These are phyloP conservation scores for Phytopythium mirpurense DNA, from an alignment of 352 stramenopile genomes.

Conservation along the genomic window DNA sequence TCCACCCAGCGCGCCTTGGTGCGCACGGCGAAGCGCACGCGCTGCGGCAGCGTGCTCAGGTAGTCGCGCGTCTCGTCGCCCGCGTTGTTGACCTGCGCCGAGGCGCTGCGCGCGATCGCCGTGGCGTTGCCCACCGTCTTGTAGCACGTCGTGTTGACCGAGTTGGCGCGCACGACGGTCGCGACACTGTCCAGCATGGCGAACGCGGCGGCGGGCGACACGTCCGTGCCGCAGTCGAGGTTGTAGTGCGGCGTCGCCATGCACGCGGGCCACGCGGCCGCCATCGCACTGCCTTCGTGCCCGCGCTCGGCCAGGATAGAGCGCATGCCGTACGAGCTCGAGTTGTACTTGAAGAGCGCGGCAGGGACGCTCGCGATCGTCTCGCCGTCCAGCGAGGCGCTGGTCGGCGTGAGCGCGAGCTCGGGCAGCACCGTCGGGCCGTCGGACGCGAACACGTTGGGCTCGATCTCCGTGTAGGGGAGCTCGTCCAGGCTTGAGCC, in stretches of 20 bases:
- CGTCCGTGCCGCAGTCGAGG: conserved; percentile 14
- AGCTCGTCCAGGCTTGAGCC: conserved; percentile 32
- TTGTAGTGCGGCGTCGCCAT: conserved; percentile 27
- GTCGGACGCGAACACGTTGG: conserved; percentile 45
- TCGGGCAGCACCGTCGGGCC: conserved; percentile 28
- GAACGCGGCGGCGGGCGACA: conserved; percentile 24
- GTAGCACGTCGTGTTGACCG: conserved; percentile 42
- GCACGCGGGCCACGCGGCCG: conserved; percentile 12
- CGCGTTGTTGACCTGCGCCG: not conserved
- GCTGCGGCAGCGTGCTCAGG: conserved; percentile 36
- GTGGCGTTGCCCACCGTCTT: conserved; percentile 41
- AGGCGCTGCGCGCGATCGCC: conserved; percentile 20
- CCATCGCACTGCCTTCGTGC: conserved; percentile 4
- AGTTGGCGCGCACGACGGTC: conserved; percentile 27
- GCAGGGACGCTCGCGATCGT: conserved; percentile 11
- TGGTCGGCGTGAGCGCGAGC: conserved; percentile 14
- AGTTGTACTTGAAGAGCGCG: conserved; percentile 35
- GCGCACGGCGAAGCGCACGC: conserved; percentile 39
- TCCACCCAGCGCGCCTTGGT: conserved; percentile 46
- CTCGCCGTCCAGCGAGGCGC: not conserved
- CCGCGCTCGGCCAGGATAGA: conserved; percentile 23
- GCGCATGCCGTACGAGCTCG: conserved; percentile 41
- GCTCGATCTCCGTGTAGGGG: conserved; percentile 39
- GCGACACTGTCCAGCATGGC: conserved; percentile 40
- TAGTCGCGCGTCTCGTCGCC: conserved; percentile 30